Base-by-base conservation (phyloP, 495 filamentous ascomycete genomes). In the Penicillium coprophilum region DNA sequence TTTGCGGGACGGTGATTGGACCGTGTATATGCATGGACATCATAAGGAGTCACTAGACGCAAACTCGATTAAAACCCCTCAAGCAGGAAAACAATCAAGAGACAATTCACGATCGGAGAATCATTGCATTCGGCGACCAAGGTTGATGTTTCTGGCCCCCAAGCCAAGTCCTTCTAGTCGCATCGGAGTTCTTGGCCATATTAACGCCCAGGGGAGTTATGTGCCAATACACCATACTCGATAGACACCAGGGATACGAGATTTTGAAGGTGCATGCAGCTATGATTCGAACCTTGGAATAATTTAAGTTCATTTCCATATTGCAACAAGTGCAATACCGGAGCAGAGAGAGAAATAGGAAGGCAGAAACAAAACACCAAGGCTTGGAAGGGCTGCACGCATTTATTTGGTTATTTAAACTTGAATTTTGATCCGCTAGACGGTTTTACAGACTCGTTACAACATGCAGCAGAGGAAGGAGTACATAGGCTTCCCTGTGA, bases 91-190 rank as follows among this genome's bases (percentile, higher is more conserved):
- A 36, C 32, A n/a, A 38, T 17, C 2, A 7, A 8, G 1, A n/a
- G 1, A n/a, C 15, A 8, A 38, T 46, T 24, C 15, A 24, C 15
- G 43, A 45, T 17, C 44, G 46, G 46, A 48, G 27, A 31, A 48
- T 48, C 6, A 20, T 46, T 20, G 24, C 9, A 21, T 24, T 13
- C 21, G 1, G 24, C 23, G 32, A 53, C 51, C 41, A 41, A 54
- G 51, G 51, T 11, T 34, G 15, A 38, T 8, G 13, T 34, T 46
- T 54, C 20, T 32, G 31, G 41, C 51, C 51, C 51, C 52, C 52
- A 46, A 46, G 41, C 52, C 52, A 54, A 54, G 52, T 31, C 31
- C n/a, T 24, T 20, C 13, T 12, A 46, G 8, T 46, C 43, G 19
- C 21, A 21, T 46, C n/a, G 23, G 21, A 1, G 21, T 3, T 34